Evolutionary conservation across 2,329 filamentous ascomycete genomes (phyloP).

Genomic region (Calycina herbarum): DNA sequence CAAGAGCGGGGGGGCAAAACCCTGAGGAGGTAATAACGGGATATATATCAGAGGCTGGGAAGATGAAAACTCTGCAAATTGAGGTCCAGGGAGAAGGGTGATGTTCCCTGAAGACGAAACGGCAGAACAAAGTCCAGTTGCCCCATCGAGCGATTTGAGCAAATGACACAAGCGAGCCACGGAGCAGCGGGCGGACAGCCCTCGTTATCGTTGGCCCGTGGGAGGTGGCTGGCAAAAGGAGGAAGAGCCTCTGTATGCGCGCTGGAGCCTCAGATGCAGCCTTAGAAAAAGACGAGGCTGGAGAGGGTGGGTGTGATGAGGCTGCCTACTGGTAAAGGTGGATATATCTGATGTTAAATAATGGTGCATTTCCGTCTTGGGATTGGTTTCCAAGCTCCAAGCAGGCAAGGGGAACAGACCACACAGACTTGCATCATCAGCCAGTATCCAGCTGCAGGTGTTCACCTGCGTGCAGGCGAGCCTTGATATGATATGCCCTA

Average conservation of each 20-base stretch:
- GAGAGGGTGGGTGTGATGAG: neutral
- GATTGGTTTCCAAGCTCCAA: slow-evolving; percentile 4
- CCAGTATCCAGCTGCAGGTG: neutral
- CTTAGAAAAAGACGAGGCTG: slow-evolving; percentile 2
- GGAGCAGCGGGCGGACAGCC: slow-evolving; percentile 4
- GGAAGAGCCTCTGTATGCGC: neutral
- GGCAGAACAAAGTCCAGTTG: slow-evolving; percentile 18
- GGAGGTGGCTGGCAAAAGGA: neutral
- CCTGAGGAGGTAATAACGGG: slow-evolving; percentile 12
- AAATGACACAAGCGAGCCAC: slow-evolving; percentile 5
- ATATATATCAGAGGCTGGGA: slow-evolving; percentile 13
- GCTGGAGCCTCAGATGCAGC: neutral
- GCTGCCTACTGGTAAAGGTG: neutral
- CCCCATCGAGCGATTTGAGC: slow-evolving; percentile 10
- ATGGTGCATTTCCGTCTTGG: neutral
- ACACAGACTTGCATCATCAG: slow-evolving; percentile 2
- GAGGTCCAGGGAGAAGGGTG: slow-evolving; percentile 20
- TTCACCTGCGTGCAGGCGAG: neutral
- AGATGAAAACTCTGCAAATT: slow-evolving; percentile 32
- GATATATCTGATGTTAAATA: neutral
- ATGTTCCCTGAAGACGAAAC: slow-evolving; percentile 11
- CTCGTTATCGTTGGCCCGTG: slow-evolving; percentile 1
- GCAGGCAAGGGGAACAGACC: neutral
- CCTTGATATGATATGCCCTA: neutral
- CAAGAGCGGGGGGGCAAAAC: slow-evolving; percentile 14